A percentile compares a stretch with the other conserved stretches of the same genome.
These are phyloP conservation scores for Paramecium biaurelia DNA, from an alignment of 73 alveolate species.

Conservation along the genomic window DNA sequence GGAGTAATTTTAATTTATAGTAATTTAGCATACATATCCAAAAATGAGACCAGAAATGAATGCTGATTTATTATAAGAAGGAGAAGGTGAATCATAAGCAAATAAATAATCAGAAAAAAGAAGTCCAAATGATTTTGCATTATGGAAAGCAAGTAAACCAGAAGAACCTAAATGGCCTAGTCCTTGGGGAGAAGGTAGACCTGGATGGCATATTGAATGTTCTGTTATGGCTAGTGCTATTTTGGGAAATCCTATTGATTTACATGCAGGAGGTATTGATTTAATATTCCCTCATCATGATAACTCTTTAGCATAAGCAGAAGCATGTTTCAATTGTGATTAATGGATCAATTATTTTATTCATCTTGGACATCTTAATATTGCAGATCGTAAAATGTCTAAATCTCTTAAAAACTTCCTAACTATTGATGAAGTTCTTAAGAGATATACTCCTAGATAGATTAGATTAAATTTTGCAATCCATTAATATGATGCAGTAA, in stretches of 20 bases:
- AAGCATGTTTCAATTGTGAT: conserved; percentile 87
- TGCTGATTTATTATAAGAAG: conserved; percentile 85
- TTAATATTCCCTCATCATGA: conserved; percentile 93
- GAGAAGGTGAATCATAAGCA: conserved; percentile 90
- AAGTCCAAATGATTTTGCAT: conserved; percentile 93
- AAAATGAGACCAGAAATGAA: conserved; percentile 85
- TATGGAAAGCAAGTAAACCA: conserved; percentile 98
- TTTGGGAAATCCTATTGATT: conserved; percentile 89
- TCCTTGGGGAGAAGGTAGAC: conserved; percentile 98
- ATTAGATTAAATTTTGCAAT: conserved; percentile 91
- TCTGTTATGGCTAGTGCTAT: conserved; percentile 90
- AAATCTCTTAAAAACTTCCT: conserved; percentile 97
- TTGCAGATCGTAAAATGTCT: conserved; percentile 97
- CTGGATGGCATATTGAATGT: conserved; percentile 99
- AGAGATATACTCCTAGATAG: conserved; percentile 81
- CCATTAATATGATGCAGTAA: conserved; percentile 90
- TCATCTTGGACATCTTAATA: conserved; percentile 99
- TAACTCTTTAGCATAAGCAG: conserved; percentile 94
- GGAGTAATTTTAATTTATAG: neutral
- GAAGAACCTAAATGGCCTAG: conserved; percentile 99
- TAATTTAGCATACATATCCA: conserved; percentile 76
- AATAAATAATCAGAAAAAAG: conserved; percentile 88
- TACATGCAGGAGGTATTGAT: conserved; percentile 94
- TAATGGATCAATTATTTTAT: conserved; percentile 99
- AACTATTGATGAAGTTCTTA: conserved; percentile 87